Base-by-base conservation (phyloP, 352 stramenopile genomes). In the Thalassiosira gravida region DNA sequence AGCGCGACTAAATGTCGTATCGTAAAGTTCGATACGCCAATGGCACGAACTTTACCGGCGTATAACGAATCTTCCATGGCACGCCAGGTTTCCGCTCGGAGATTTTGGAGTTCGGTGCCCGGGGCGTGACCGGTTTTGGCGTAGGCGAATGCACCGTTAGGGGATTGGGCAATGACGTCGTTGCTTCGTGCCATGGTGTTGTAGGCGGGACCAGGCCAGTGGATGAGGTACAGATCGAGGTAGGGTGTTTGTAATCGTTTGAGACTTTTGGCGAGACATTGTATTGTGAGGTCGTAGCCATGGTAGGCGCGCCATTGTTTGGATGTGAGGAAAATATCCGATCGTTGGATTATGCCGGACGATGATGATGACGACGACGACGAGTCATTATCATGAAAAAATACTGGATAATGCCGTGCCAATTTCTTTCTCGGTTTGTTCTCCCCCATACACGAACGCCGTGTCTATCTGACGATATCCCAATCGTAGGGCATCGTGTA, bases 281-380 rank as follows among this genome's bases (percentile, higher is more conserved):
- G 20, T 27, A 77, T 61, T 18, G 84, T 83, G 35, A 25, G 11
- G 25, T 91, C 80, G 55, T 92, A 92, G 47, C 86, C 88, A 74
- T 93, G 86, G 77, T 92, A 91, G 18, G 82, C 85, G 46, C 88
- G 74, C 88, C 88, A 93, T 55, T 93, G 86, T 50, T 93, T 93
- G 1, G 86, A 91, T 8, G 78, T 90, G 1, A 93, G 29, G 53
- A 91, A 90, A n/a, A 92, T 27, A 25, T 91, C 74, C 11, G 84
- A n/a, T 25, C 83, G n/a, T n/a, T n/a, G n/a, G n/a, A n/a, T n/a
- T n/a, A n/a, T n/a, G n/a, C n/a, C n/a, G n/a, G n/a, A n/a, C n/a
- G n/a, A n/a, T n/a, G n/a, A n/a, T n/a, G n/a, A n/a, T n/a, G n/a
- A n/a, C n/a, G n/a, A n/a, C n/a, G n/a, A n/a, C n/a, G n/a, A n/a